Base-by-base conservation (phyloP, 108 stramenopile genomes). In the Cyclotella choctawhatcheeana region DNA sequence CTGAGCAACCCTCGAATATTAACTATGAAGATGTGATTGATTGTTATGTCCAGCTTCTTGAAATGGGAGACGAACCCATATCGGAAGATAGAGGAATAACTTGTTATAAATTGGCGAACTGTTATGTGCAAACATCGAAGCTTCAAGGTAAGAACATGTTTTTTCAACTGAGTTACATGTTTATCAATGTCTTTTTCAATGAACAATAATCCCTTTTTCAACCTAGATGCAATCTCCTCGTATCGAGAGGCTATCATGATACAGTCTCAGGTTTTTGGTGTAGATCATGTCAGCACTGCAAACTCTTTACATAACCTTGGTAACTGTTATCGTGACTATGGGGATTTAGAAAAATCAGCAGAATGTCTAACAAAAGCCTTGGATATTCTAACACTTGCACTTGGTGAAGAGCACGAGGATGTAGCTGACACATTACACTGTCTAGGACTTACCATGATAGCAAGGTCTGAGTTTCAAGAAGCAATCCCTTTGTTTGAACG, bases 221-320 rank as follows among this genome's bases (percentile, higher is more conserved):
- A 13, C 31, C 2, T 4, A 76, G 80, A 81, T 51, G 83, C 83
- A 17, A 48, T 81, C 2, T 21, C 60, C 3, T 67, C 81, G 69
- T 84, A 81, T 44, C 64, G 78, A 47, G 79, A 81, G 50, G 83
- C 79, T 18, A 76, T 84, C 30, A 81, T 81, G 69, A 71, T 81
- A 29, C 79, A 81, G 62, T 56, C 79, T 17, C 68, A 75, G 50
- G 58, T 77, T 13, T 51, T 45, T 55, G 84, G 77, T 24, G 52
- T 34, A 24, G 75, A 81, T 33, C 71, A 67, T 61, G 44, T 79
- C 3, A 74, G 76, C 51, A 67, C 79, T 33, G 81, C 81, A 45
- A 69, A 78, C 44, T 77, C 76, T 2, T 67, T 84, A 29, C 80
- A 84, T 55, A 84, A 84, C 59, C 67, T 84, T 51, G 84, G 84